A percentile compares a stretch with the other conserved stretches of the same genome.
Evolutionary conservation across 73 alveolate genomes (phyloP).

Genomic region (Durusdinium trenchii): DNA sequence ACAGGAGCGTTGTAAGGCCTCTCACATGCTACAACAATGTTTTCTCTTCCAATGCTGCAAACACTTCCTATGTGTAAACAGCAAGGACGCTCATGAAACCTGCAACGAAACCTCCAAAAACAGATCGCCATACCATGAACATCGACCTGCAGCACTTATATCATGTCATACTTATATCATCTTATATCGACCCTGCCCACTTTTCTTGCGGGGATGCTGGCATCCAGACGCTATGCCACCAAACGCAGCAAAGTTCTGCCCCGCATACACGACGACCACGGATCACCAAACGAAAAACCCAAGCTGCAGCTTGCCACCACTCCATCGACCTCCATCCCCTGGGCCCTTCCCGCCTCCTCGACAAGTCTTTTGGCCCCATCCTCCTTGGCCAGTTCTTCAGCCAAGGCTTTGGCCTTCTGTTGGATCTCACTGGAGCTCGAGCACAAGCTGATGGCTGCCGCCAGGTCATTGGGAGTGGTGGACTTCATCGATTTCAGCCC

Average conservation of each 20-base stretch:
- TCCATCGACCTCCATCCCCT: neutral
- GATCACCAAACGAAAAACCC: too few relatives aligned
- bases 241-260: too few relatives aligned
- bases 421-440: neutral
- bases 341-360: neutral
- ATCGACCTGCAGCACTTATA: neutral
- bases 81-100: neutral
- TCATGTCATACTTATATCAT: too few relatives aligned
- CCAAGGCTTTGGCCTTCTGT: neutral
- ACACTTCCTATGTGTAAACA: neutral
- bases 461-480: neutral
- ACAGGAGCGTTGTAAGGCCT: neutral
- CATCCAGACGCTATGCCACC: too few relatives aligned
- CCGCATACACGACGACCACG: too few relatives aligned
- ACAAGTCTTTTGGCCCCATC: neutral
- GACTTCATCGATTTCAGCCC: constrained; percentile 19
- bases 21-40: neutral
- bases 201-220: too few relatives aligned
- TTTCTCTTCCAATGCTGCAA: neutral
- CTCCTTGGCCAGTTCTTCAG: neutral
- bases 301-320: too few relatives aligned
- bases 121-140: neutral
- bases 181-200: too few relatives aligned
- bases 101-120: neutral
- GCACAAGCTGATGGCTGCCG: constrained; percentile 18